Evolutionary conservation across 1,284 basidiomycete genomes (phyloP).

Genomic region (Malassezia sp.): DNA sequence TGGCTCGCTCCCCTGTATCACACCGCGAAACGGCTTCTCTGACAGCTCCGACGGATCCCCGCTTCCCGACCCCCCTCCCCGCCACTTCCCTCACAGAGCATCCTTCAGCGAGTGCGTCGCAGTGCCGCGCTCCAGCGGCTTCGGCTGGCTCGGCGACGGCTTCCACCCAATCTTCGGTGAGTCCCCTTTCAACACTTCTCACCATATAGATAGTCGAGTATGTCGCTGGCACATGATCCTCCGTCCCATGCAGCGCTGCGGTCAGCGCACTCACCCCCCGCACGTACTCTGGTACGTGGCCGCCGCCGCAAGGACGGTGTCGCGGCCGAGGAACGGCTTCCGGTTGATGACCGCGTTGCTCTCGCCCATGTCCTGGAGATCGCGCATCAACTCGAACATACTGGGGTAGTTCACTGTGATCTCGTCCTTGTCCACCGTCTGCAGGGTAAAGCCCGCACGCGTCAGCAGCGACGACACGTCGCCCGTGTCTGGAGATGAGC

Average conservation of each 20-base stretch:
- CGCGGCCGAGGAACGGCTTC: constrained; percentile 62
- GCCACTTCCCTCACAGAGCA: too few species aligned
- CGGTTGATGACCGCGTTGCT: constrained; percentile 67
- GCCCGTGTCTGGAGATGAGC: too few species aligned
- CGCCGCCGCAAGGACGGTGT: constrained; percentile 78
- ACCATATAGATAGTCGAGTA: constrained; percentile 93
- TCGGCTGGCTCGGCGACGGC: constrained; percentile 68
- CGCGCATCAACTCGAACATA: constrained; percentile 91
- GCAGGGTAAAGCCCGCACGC: constrained; percentile 81
- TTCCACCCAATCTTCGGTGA: constrained; percentile 87
- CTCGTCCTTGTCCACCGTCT: constrained; percentile 93
- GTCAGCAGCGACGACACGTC: constrained; percentile 58
- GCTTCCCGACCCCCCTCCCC: constrained; percentile 11
- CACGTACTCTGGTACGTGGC: constrained; percentile 69
- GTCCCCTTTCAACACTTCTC: constrained; percentile 20
- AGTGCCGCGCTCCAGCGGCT: constrained; percentile 72
- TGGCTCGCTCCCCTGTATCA: too few species aligned
- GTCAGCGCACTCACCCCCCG: too few species aligned
- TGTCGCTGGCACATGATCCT: constrained; percentile 79
- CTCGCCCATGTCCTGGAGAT: constrained; percentile 91
- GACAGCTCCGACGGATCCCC: constrained; percentile 13
- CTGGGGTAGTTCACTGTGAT: constrained; percentile 79
- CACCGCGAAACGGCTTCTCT: too few species aligned
- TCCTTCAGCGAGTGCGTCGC: constrained; percentile 72
- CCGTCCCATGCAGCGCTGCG: constrained; percentile 56